Evolutionary conservation across 257 asterid genomes (phyloP).

Genomic region (Solanum megistacrolobum): DNA sequence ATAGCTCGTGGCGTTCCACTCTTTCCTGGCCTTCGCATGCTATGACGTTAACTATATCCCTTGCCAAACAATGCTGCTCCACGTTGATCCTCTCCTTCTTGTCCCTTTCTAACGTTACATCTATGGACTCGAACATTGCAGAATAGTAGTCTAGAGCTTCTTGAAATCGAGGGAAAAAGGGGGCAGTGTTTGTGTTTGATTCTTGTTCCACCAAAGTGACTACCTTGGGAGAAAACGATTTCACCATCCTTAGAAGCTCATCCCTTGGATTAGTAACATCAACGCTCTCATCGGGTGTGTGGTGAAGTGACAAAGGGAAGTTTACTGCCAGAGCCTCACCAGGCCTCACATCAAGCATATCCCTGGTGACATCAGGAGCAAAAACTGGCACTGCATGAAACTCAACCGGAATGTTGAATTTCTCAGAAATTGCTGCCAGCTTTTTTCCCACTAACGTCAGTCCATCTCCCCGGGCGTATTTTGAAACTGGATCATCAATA

Average conservation of each 20-base stretch:
- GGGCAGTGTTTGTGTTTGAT: constrained; percentile 83
- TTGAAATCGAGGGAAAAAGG: constrained; percentile 53
- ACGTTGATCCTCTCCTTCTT: constrained; percentile 75
- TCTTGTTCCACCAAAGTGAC: constrained; percentile 89
- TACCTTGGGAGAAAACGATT: constrained; percentile 58
- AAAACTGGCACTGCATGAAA: constrained; percentile 73
- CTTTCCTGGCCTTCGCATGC: constrained; percentile 93
- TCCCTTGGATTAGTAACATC: constrained; percentile 82
- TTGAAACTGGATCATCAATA: constrained; percentile 77
- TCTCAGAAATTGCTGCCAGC: constrained; percentile 51
- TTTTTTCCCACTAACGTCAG: constrained; percentile 40
- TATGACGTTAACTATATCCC: constrained; percentile 83
- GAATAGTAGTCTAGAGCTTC: constrained; percentile 71
- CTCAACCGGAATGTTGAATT: constrained; percentile 63
- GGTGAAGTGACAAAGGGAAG: constrained; percentile 86
- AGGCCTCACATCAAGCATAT: constrained; percentile 61
- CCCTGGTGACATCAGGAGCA: constrained; percentile 49
- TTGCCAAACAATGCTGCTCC: constrained; percentile 84
- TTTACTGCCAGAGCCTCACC: constrained; percentile 84
- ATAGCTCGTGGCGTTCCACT: constrained; percentile 81
- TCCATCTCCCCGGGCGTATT: constrained; percentile 77
- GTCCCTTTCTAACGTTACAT: constrained; percentile 59
- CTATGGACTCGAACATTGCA: constrained; percentile 83
- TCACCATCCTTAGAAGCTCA: constrained; percentile 69
- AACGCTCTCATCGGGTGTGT: constrained; percentile 87